phyloP scores from a whole-genome alignment of 2,329 filamentous ascomycete genomes.

The Dactylellina leptospora region DNA sequence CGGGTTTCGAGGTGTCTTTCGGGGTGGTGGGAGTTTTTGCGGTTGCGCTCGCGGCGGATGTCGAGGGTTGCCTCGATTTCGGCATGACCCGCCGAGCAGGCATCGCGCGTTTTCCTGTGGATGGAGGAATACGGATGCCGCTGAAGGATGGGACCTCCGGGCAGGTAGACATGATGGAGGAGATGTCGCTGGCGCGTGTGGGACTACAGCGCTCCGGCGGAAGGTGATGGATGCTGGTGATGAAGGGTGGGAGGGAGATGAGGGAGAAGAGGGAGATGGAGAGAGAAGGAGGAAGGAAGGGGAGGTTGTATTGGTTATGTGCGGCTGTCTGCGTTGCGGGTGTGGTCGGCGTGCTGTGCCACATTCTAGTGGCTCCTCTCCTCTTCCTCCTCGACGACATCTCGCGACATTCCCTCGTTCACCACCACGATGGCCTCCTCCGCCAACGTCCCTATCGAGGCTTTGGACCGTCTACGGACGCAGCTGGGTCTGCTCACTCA shows the following conservation, averaged over 20 bases:
- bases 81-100: conserved; percentile 41
- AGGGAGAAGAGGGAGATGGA: conserved; percentile 2
- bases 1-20: conserved; percentile 20
- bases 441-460: conserved; percentile 32
- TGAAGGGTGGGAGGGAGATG: not conserved
- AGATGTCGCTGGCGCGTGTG: not conserved
- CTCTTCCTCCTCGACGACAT: not conserved
- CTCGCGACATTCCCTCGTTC: not conserved
- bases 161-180: conserved; percentile 32
- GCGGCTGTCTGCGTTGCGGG: not conserved
- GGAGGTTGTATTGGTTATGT: not conserved
- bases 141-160: conserved; percentile 44
- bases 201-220: no score
- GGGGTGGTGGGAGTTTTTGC: conserved; percentile 23
- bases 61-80: conserved; percentile 39
- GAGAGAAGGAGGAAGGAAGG: not conserved
- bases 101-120: conserved; percentile 39
- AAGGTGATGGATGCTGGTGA: conserved; percentile 15
- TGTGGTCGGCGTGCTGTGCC: not conserved
- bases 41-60: conserved; percentile 10
- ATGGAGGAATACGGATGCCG: conserved; percentile 21
- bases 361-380: not conserved
- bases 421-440: conserved; percentile 5
- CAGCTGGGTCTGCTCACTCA: conserved; percentile 45
- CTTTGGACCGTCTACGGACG: conserved; percentile 42